These are phyloP conservation scores for Nepenthes mirabilis DNA, from an alignment of 148 eudicot species.

Conservation along the genomic window DNA sequence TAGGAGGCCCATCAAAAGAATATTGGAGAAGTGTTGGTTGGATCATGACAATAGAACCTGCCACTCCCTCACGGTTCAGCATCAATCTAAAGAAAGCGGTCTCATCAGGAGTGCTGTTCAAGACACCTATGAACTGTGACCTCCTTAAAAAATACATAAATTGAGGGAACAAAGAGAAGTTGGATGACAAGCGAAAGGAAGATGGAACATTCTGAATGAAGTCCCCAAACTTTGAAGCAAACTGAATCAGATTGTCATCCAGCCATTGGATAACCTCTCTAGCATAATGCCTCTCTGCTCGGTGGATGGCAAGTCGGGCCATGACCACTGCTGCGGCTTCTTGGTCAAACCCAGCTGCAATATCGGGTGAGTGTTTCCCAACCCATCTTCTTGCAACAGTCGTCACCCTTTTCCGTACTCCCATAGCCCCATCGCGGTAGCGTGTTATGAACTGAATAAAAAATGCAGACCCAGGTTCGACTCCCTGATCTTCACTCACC, in stretches of 20 bases:
- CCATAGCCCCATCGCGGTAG: slow-evolving; percentile 49
- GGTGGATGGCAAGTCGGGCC: slow-evolving; percentile 68
- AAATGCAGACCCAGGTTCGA: slow-evolving; percentile 83
- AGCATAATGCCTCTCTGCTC: slow-evolving; percentile 43
- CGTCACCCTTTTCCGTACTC: slow-evolving; percentile 72
- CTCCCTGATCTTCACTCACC: slow-evolving; percentile 44
- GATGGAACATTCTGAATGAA: slow-evolving; percentile 81
- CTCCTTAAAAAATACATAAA: slow-evolving; percentile 87
- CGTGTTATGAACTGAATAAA: slow-evolving; percentile 85
- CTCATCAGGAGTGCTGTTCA: slow-evolving; percentile 90
- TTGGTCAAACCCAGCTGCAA: slow-evolving; percentile 85
- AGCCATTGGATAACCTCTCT: slow-evolving; percentile 82
- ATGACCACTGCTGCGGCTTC: slow-evolving; percentile 87
- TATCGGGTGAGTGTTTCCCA: slow-evolving; percentile 53
- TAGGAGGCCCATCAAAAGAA: slow-evolving; percentile 87
- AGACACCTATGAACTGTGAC: slow-evolving; percentile 86
- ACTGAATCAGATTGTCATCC: slow-evolving; percentile 55
- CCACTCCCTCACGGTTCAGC: slow-evolving; percentile 90
- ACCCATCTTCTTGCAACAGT: slow-evolving; percentile 98
- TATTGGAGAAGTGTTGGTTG: slow-evolving; percentile 92
- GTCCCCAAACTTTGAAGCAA: slow-evolving; percentile 77
- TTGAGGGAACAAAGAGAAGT: slow-evolving; percentile 82
- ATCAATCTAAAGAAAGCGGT: slow-evolving; percentile 77
- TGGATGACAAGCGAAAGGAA: slow-evolving; percentile 78
- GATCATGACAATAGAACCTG: slow-evolving; percentile 77